Evolutionary conservation across 352 stramenopile species (phyloP), one percentile per base, ranked within the genome.

Genomic region (Phytopythium montanum): DNA sequence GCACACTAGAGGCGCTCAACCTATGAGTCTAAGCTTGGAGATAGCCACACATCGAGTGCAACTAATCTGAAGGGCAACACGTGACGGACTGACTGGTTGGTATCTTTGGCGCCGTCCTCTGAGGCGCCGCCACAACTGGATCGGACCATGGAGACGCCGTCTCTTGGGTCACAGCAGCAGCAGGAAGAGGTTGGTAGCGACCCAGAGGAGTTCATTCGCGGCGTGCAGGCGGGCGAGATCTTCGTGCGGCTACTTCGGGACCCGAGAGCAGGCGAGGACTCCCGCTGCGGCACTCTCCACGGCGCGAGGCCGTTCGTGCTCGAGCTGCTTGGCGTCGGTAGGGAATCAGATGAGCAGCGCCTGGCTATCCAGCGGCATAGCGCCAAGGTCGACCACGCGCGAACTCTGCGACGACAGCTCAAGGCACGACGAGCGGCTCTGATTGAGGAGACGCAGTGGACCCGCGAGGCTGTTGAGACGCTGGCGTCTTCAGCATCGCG

Each of bases 181-280:
- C 21, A 18, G 13, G 21, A 14, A 50, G 44, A 31, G 5, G 21
- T 1, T 4, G 12, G 2, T 21, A 2, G 1, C 3, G 23, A 7
- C 23, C 5, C 23, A 23, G 21, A 4, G 10, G 45, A 52, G 45
- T 4, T 4, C 45, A 26, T 52, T 21, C 16, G n/a, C 38, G 59
- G 68, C 38, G 57, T 79, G 13, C 70, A 68, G 28, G 85, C 68
- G 38, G 79, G 74, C 18, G 76, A 85, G 53, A 41, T 87, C 54
- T 82, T 81, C 29, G 70, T 79, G 41, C 76, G 73, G 23, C 25
- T 52, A 16, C 18, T 52, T 18, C 13, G n/a, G 26, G 14, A 2
- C 16, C 14, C 45, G 26, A n/a, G 25, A 10, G 19, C 4, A 12
- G 23, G 39, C 19, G 23, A 45, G 18, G 25, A 44, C 68, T 77